Base-by-base conservation (phyloP, 1,284 basidiomycete species). In the Cystobasidium slooffiae region DNA sequence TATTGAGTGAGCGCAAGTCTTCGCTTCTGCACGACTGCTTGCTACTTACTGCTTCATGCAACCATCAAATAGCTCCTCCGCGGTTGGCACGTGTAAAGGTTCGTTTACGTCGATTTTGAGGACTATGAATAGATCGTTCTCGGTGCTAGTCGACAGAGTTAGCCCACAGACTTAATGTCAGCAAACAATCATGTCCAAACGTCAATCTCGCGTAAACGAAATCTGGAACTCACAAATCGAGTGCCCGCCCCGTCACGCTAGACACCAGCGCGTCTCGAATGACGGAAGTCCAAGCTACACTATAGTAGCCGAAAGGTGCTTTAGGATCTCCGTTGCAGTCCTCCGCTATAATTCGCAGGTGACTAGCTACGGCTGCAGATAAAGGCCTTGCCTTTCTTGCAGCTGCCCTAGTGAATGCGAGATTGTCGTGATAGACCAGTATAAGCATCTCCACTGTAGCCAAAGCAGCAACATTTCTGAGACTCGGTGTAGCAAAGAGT, bases 391-490 rank as follows among this genome's bases (percentile, higher is more conserved):
- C 70, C 44, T 46, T 53, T 18, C 61, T 24, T 20, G 43, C 16
- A 4, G 69, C 46, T 43, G 37, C 37, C 20, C 61, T 43, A 3
- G 59, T 53, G 69, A 63, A 72, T 5, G 59, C 47, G 18, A 72
- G 24, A 7, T 59, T 49, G 43, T 72, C 69, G n/a, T 61, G 59
- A 56, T 63, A 72, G 18, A 55, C 69, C 52, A 66, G 24, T 18
- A 73, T 65, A 24, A 73, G 63, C 63, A 73, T 73, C 43, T 73
- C 70, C 14, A 55, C 44, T 6, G 63, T 65, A 9, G 53, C 52
- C 6, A 73, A 43, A 24, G 70, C 70, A 16, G 63, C 51, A 9
- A 52, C 53, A 18, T 63, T 66, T 20, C 52, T 43, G 9, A 73
- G 63, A 16, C 22, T 31, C 7, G 70, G 70, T 8, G 47, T 73